Evolutionary conservation across 2,329 filamentous ascomycete genomes (phyloP).

Genomic region (Venturia oleaginea): DNA sequence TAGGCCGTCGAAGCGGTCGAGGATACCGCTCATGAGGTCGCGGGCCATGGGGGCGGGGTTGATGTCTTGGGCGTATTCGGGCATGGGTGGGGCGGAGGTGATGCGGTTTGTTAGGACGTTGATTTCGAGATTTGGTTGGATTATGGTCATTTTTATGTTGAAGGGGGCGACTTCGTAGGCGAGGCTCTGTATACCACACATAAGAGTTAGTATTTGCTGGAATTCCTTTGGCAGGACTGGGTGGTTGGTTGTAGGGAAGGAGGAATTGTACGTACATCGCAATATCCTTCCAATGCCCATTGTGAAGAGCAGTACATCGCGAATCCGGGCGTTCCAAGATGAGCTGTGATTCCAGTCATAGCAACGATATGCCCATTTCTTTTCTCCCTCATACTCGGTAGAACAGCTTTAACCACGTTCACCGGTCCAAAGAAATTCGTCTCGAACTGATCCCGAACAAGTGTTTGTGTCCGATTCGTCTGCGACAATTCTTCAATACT

Average conservation of each 20-base stretch:
- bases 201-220: not conserved
- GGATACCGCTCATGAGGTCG: slow-evolving; percentile 70
- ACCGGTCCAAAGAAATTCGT: slow-evolving; percentile 91
- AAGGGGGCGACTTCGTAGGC: slow-evolving; percentile 94
- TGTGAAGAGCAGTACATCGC: slow-evolving; percentile 85
- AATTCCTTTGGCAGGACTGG: not conserved
- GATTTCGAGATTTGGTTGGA: slow-evolving; percentile 92
- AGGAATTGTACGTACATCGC: slow-evolving; percentile 50
- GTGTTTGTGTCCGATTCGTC: slow-evolving; percentile 59
- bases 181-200: slow-evolving; percentile 45
- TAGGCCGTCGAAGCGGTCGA: slow-evolving; percentile 63
- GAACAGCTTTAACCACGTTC: slow-evolving; percentile 83
- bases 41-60: slow-evolving; percentile 74
- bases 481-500: slow-evolving; percentile 84
- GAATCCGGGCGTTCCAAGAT: slow-evolving; percentile 86
- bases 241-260: not conserved
- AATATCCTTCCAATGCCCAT: slow-evolving; percentile 93
- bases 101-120: slow-evolving; percentile 79
- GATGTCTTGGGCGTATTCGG: slow-evolving; percentile 56
- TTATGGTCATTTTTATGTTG: slow-evolving; percentile 91
- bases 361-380: slow-evolving; percentile 84
- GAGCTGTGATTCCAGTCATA: slow-evolving; percentile 80
- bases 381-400: slow-evolving; percentile 71
- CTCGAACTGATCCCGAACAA: slow-evolving; percentile 88
- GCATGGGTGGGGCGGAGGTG: slow-evolving; percentile 70